These are phyloP conservation scores for Zygnema cylindricum DNA, from an alignment of 139 green algal species.

Conservation along the genomic window DNA sequence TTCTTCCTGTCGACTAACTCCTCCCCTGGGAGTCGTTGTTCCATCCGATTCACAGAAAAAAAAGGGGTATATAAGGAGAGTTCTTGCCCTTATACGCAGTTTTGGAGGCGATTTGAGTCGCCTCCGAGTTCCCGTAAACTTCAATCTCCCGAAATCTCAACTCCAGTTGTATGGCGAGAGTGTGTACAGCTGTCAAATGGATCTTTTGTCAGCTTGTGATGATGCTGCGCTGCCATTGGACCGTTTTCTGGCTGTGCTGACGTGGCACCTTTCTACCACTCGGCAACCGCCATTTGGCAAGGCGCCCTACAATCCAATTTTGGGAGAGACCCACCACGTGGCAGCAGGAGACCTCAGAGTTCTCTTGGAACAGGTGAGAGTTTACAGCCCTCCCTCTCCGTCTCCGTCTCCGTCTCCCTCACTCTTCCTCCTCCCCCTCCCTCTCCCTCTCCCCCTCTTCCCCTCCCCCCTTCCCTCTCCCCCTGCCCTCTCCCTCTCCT, in stretches of 20 bases:
- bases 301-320: slow-evolving; percentile 48
- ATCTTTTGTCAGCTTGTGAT: slow-evolving; percentile 11
- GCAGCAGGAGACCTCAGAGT: slow-evolving; percentile 31
- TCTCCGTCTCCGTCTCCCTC: not conserved
- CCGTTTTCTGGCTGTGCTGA: slow-evolving; percentile 28
- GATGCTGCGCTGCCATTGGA: slow-evolving; percentile 22
- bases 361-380: slow-evolving; percentile 31
- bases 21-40: too few species aligned
- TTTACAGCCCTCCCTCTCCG: not conserved
- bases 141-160: slow-evolving; percentile 34
- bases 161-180: slow-evolving; percentile 35
- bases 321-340: slow-evolving; percentile 54
- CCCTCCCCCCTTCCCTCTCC: not conserved
- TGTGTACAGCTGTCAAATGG: not conserved
- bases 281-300: slow-evolving; percentile 32
- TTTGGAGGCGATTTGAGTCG: slow-evolving; percentile 9
- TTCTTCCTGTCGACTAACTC: too few species aligned
- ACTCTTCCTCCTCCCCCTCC: not conserved
- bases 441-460: not conserved
- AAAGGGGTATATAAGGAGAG: not conserved
- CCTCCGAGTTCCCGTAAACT: not conserved
- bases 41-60: too few species aligned
- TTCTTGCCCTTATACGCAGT: not conserved
- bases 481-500: not conserved
- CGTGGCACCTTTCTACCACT: slow-evolving; percentile 39